phyloP scores from a whole-genome alignment of 805 yeast species.

The Hanseniaspora jakobsenii region DNA sequence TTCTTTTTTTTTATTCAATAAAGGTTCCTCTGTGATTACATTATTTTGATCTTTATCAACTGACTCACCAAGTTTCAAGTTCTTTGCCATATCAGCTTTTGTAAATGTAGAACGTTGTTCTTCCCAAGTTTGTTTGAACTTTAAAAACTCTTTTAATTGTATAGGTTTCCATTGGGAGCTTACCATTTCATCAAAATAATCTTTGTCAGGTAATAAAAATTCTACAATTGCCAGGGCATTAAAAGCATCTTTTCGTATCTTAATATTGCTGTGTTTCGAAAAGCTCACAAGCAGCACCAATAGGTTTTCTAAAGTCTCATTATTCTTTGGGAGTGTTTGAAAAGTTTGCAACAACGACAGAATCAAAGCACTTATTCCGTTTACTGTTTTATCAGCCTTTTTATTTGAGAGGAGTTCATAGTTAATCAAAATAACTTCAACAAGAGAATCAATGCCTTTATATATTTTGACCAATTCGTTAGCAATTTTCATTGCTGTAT shows the following conservation, averaged over 20 bases:
- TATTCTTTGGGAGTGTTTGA: background rate
- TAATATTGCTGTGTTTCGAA: conserved; percentile 75
- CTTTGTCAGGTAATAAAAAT: conserved; percentile 54
- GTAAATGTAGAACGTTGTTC: conserved; percentile 16
- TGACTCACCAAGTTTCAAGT: no score
- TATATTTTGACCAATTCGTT: background rate
- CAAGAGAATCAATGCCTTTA: background rate
- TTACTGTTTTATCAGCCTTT: conserved; percentile 7
- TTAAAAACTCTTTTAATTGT: conserved; percentile 70
- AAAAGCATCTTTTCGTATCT: conserved; percentile 70
- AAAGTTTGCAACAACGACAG: conserved; percentile 31
- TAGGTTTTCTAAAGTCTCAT: conserved; percentile 23
- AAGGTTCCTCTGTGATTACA: background rate
- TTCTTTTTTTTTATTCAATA: background rate
- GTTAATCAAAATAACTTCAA: background rate
- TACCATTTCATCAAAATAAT: conserved; percentile 42
- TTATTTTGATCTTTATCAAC: conserved; percentile 7
- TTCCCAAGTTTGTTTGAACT: conserved; percentile 30
- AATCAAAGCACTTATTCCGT: conserved; percentile 1
- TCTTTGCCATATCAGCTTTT: conserved; percentile 16
- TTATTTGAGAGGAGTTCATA: background rate
- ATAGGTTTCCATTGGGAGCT: conserved; percentile 74
- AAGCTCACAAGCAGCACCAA: conserved; percentile 56
- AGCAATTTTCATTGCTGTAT: background rate
- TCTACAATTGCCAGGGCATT: conserved; percentile 55